These are phyloP conservation scores for Ziziphus jujuba DNA, from an alignment of 306 rosid species.

Conservation along the genomic window DNA sequence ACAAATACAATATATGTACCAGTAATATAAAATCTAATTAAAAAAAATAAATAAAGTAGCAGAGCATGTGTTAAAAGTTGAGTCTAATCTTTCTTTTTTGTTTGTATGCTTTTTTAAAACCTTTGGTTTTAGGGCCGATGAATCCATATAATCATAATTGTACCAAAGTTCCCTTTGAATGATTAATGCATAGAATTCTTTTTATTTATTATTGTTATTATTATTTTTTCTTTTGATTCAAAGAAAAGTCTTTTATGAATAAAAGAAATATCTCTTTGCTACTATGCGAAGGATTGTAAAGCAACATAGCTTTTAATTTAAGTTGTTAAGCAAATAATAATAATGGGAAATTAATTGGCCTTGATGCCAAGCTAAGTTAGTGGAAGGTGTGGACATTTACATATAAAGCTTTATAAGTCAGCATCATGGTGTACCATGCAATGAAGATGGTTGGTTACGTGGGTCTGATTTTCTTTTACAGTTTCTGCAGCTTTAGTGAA, in stretches of 20 bases:
- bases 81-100: neutral
- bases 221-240: neutral
- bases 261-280: neutral
- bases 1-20: no score
- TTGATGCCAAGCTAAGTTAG: no score
- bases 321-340: no score
- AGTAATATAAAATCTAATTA: neutral
- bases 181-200: neutral
- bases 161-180: neutral
- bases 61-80: neutral
- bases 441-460: neutral
- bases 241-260: neutral
- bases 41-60: neutral
- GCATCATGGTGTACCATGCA: neutral
- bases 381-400: no score
- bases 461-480: neutral
- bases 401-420: neutral
- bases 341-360: no score
- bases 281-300: neutral
- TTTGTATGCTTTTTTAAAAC: neutral
- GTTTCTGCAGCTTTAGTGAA: neutral
- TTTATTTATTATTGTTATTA: neutral
- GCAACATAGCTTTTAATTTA: no score
- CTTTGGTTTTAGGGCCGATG: constrained; percentile 3
- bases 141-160: constrained; percentile 11